Evolutionary conservation across 2,329 filamentous ascomycete species (phyloP).

Genomic region (Colletotrichum lini): DNA sequence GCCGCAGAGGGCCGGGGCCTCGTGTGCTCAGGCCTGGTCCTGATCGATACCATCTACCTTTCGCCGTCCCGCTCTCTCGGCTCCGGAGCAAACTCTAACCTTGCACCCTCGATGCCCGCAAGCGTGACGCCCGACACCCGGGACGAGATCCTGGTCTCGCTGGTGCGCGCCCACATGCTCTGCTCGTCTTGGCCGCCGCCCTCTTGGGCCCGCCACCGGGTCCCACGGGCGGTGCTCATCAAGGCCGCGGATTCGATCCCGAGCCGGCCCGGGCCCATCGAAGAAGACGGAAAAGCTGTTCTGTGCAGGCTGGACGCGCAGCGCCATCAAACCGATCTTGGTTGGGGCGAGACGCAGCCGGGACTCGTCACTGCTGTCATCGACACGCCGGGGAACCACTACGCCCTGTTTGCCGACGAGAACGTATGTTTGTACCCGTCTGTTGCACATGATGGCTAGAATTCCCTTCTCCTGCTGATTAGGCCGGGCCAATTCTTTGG

Average conservation of each 20-base stretch:
- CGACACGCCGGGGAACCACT: constrained; percentile 12
- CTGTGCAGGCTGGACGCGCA: constrained; percentile 4
- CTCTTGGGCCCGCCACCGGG: not conserved
- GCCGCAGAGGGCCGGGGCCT: constrained; percentile 2
- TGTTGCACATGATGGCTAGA: too few relatives aligned
- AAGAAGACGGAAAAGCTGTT: not conserved
- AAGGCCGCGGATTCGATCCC: not conserved
- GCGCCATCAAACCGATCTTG: not conserved
- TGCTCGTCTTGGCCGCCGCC: not conserved
- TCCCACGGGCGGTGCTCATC: not conserved
- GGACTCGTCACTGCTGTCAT: not conserved
- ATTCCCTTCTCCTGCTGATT: too few relatives aligned
- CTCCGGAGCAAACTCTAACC: constrained; percentile 14
- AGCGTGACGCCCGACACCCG: constrained; percentile 2
- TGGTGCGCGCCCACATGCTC: not conserved
- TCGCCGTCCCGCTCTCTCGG: not conserved
- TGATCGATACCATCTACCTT: constrained; percentile 7
- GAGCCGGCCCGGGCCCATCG: not conserved
- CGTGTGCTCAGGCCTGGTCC: not conserved
- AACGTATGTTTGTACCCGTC: not conserved
- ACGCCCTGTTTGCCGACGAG: constrained; percentile 8
- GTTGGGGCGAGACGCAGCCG: constrained; percentile 1
- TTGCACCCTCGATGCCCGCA: not conserved
- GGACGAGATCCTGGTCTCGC: not conserved
- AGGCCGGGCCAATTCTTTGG: too few relatives aligned